Evolutionary conservation across 2,329 filamentous ascomycete species (phyloP).

Genomic region (Tolypocladium cylindrosporum): DNA sequence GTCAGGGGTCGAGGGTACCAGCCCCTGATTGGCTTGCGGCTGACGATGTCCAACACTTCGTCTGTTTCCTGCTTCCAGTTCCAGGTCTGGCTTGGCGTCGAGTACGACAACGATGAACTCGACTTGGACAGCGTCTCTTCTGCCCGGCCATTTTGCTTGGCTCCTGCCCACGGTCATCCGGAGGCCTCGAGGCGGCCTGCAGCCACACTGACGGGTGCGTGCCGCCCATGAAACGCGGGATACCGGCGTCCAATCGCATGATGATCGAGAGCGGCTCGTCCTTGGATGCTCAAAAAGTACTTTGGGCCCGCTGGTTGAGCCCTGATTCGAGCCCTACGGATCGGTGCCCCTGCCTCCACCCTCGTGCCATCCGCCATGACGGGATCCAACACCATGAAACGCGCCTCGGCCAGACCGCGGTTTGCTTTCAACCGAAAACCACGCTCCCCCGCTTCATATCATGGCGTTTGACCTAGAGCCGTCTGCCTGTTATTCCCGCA

Average conservation of each 20-base stretch:
- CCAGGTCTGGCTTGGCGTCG: not conserved
- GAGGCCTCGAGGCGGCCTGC: not conserved
- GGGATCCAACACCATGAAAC: not conserved
- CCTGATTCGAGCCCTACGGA: not conserved
- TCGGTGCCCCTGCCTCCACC: not conserved
- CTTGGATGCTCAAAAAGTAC: not conserved
- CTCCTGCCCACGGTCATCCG: not conserved
- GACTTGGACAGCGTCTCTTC: too few relatives aligned
- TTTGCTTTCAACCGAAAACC: not conserved
- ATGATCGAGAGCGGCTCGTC: not conserved
- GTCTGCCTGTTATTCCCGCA: not conserved
- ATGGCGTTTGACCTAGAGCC: not conserved
- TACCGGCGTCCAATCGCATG: not conserved
- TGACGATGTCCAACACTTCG: not conserved
- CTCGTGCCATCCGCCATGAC: not conserved
- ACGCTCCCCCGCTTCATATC: not conserved
- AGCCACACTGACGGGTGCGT: not conserved
- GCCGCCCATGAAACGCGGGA: not conserved
- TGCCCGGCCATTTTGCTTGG: too few relatives aligned
- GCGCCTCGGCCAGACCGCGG: not conserved
- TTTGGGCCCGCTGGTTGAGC: not conserved
- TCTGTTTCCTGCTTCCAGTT: not conserved
- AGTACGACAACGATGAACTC: too few relatives aligned
- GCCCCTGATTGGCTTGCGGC: conserved; percentile 2
- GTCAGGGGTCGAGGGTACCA: conserved; percentile 5